Evolutionary conservation across 1,139 yeast genomes (phyloP).

Genomic region (Starmera stellimalicola): DNA sequence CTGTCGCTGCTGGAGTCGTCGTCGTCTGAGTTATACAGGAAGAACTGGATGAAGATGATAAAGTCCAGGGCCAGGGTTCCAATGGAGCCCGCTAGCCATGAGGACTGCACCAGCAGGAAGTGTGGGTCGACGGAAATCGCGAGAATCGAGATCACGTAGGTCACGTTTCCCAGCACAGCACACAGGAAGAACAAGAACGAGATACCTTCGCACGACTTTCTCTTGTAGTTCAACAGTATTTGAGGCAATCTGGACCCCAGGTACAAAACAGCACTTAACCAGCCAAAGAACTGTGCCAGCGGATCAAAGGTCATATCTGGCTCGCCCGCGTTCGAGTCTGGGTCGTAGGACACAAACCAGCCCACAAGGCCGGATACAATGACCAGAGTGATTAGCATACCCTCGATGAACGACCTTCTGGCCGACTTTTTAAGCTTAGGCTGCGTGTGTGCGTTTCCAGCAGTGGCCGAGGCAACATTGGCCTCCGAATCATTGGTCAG

Average conservation of each 20-base stretch:
- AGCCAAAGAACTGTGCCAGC: conserved; percentile 82
- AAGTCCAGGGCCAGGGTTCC: conserved; percentile 85
- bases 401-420: conserved; percentile 29
- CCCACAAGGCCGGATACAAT: conserved; percentile 74
- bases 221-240: conserved; percentile 65
- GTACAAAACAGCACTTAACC: conserved; percentile 81
- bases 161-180: conserved; percentile 87
- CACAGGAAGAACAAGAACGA: conserved; percentile 85
- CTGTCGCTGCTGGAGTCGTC: conserved; percentile 6
- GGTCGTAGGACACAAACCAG: conserved; percentile 61
- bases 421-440: conserved; percentile 6
- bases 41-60: conserved; percentile 79
- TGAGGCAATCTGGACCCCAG: conserved; percentile 89
- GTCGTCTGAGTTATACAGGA: conserved; percentile 44
- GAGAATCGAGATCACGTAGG: conserved; percentile 78
- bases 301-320: conserved; percentile 51
- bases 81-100: conserved; percentile 88
- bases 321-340: conserved; percentile 20
- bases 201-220: conserved; percentile 90
- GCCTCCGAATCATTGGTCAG: conserved; percentile 7
- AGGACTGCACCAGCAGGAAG: conserved; percentile 70
- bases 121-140: conserved; percentile 62
- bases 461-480: background rate
- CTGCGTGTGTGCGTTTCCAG: conserved; percentile 1
- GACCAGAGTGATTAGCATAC: conserved; percentile 59